phyloP scores from a whole-genome alignment of 352 stramenopile species.

The Phytophthora meadii region DNA sequence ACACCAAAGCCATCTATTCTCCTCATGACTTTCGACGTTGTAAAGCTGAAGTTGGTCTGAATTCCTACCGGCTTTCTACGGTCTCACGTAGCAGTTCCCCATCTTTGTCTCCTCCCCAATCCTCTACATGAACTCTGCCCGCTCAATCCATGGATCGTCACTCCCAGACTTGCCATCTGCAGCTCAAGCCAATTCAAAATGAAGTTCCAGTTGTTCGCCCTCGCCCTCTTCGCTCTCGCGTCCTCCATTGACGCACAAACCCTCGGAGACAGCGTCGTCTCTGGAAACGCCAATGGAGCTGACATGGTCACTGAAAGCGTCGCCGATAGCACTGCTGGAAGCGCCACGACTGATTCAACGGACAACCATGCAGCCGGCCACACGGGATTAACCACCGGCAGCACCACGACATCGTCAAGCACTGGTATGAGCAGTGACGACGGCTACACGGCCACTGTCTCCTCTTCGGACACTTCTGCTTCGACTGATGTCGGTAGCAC shows the following conservation, averaged over 20 bases:
- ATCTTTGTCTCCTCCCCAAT: constrained; percentile 26
- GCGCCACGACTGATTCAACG: constrained; percentile 16
- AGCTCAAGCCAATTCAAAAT: constrained; percentile 19
- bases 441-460: constrained; percentile 19
- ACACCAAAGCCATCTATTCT: constrained; percentile 7
- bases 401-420: constrained; percentile 1
- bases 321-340: constrained; percentile 21
- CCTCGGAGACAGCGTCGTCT: constrained; percentile 46
- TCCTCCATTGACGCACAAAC: constrained; percentile 33
- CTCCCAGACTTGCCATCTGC: constrained; percentile 21
- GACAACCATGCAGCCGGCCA: constrained; percentile 18
- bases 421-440: constrained; percentile 18
- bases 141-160: constrained; percentile 5
- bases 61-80: constrained; percentile 18
- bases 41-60: constrained; percentile 26
- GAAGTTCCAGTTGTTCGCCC: constrained; percentile 34
- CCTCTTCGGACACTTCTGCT: constrained; percentile 14
- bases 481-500: constrained; percentile 7
- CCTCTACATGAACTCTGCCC: constrained; percentile 24
- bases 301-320: constrained; percentile 23
- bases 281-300: constrained; percentile 39
- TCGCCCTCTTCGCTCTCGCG: constrained; percentile 26
- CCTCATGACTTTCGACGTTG: constrained; percentile 15
- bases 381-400: constrained; percentile 11
- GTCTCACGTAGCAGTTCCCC: constrained; percentile 16